These are phyloP conservation scores for Capsicum rhomboideum DNA, from an alignment of 257 asterid species.

Conservation along the genomic window DNA sequence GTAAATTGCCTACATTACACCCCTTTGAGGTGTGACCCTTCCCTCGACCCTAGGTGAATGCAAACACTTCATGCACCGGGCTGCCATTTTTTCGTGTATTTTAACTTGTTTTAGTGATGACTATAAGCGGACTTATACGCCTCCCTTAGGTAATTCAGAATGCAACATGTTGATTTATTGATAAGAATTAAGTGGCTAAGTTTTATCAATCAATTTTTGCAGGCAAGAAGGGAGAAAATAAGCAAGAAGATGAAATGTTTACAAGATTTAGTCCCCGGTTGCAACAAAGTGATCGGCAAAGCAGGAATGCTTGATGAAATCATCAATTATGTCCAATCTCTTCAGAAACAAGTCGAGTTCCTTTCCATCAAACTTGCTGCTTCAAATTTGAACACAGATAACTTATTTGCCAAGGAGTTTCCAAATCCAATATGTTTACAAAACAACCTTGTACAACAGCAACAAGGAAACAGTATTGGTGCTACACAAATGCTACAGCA, in stretches of 20 bases:
- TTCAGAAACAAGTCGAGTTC: slow-evolving; percentile 83
- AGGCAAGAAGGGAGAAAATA: slow-evolving; percentile 82
- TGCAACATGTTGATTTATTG: neutral
- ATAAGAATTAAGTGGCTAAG: neutral
- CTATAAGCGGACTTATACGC: no score
- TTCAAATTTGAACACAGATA: slow-evolving; percentile 33
- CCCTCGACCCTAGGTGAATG: no score
- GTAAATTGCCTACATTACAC: neutral
- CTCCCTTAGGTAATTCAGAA: neutral
- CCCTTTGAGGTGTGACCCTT: no score
- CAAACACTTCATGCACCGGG: no score
- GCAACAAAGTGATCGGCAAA: slow-evolving; percentile 60
- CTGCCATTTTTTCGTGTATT: no score
- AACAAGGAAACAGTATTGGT: slow-evolving; percentile 22
- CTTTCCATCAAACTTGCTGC: slow-evolving; percentile 66
- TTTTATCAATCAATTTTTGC: neutral
- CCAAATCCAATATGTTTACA: slow-evolving; percentile 31
- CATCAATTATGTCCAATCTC: slow-evolving; percentile 68
- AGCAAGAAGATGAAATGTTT: slow-evolving; percentile 70
- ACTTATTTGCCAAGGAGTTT: slow-evolving; percentile 46
- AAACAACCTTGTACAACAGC: slow-evolving; percentile 12
- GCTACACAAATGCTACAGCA: slow-evolving; percentile 21
- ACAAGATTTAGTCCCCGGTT: slow-evolving; percentile 76
- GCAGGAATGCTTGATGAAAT: slow-evolving; percentile 83
- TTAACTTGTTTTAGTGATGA: no score